Percentiles rank a stretch among this genome's conserved stretches.
phyloP scores from a whole-genome alignment of 2,329 filamentous ascomycete species.

The Allantophomopsis cytisporea region DNA sequence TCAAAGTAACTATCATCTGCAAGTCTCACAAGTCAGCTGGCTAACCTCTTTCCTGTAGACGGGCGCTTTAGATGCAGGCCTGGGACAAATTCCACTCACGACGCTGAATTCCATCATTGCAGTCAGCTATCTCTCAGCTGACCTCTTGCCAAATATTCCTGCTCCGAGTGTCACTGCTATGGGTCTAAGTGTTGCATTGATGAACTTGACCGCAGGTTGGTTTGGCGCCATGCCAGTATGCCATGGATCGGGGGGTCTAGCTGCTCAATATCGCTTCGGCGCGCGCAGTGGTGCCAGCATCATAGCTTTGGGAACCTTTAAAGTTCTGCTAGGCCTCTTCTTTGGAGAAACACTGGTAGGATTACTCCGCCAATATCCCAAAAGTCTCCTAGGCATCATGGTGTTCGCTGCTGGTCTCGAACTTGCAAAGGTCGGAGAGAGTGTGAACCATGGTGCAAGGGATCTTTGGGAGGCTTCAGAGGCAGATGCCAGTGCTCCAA shows the following conservation, averaged over 20 bases:
- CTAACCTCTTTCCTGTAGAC: constrained; percentile 23
- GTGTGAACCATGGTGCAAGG: constrained; percentile 58
- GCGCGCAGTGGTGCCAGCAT: constrained; percentile 78
- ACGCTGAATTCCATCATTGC: constrained; percentile 89
- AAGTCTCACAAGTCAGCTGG: too few species aligned
- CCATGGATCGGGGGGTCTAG: constrained; percentile 82
- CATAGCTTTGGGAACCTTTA: constrained; percentile 63
- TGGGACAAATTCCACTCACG: constrained; percentile 83
- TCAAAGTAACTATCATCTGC: constrained; percentile 8
- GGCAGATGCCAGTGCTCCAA: constrained; percentile 16
- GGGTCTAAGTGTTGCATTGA: constrained; percentile 66
- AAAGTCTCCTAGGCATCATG: constrained; percentile 69
- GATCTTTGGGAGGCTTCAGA: constrained; percentile 44
- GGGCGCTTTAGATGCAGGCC: constrained; percentile 36
- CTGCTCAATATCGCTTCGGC: constrained; percentile 83
- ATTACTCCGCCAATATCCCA: constrained; percentile 61
- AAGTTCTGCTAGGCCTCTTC: constrained; percentile 62
- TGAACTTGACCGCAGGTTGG: constrained; percentile 81
- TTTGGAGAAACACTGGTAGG: constrained; percentile 63
- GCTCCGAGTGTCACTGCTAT: constrained; percentile 63
- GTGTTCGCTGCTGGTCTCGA: constrained; percentile 84
- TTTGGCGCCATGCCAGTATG: constrained; percentile 94
- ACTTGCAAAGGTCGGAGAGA: constrained; percentile 72
- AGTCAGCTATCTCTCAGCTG: constrained; percentile 63
- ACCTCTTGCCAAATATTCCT: constrained; percentile 58